Evolutionary conservation across 2,329 filamentous ascomycete species (phyloP), one percentile per base, ranked within the genome.

Genomic region (Ramularia collo-cygni): DNA sequence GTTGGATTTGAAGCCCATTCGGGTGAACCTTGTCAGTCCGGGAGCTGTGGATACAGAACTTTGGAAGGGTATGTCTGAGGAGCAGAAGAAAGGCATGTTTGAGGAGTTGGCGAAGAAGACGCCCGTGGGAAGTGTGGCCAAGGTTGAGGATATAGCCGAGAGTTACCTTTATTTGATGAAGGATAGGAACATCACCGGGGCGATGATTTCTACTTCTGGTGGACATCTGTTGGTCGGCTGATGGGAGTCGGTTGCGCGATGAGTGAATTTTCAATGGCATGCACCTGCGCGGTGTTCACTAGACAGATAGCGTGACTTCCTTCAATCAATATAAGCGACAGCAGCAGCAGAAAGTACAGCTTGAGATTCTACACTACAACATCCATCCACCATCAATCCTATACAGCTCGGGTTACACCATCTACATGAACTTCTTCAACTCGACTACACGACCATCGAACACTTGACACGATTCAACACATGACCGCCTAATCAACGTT

Each of bases 21-120:
- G 81, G 2, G 78, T 83, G 17, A 85, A 85, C 54, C 54, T 72
- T 1, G 74, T 84, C 1, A 65, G 61, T 38, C 77, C 78, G 0
- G 81, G 79, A 0, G 63, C 66, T 0, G 66, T 70, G 19, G 58
- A 67, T 28, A 71, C 68, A 10, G 62, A 64, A 46, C 43, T 70
- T 4, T 71, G 67, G 67, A 35, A 35, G 17, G 53, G 53, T 33
- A 45, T 60, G 30, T 37, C 31, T 1, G 52, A 55, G 39, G 59
- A 57, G 24, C 40, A 54, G 28, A 57, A 54, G 43, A 37, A 50
- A 38, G 37, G 32, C 2, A 39, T 53, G 29, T 57, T 61, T 31
- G 41, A 54, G 51, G 34, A 37, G 26, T 45, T 55, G 31, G 48
- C 31, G 42, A 47, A 45, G 40, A 58, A 55, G 51, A 48, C 59